Percentiles rank a stretch among this genome's conserved stretches.
These are phyloP conservation scores for Ananas comosus DNA, from an alignment of 176 grass and related monocot genomes.

Conservation along the genomic window DNA sequence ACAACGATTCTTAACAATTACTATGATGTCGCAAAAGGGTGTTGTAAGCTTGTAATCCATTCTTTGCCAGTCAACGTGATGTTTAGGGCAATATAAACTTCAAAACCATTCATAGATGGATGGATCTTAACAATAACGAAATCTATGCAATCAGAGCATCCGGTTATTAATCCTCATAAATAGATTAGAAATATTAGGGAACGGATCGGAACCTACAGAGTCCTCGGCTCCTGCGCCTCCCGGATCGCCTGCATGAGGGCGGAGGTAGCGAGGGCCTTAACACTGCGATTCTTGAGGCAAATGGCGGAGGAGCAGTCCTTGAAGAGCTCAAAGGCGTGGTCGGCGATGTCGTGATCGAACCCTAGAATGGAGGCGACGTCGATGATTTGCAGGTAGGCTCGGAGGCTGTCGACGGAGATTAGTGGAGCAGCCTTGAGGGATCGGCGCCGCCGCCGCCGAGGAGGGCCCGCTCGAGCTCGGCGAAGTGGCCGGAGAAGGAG, in stretches of 20 bases:
- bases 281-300: conserved; percentile 83
- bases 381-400: conserved; percentile 95
- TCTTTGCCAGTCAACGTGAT: too few species aligned
- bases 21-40: too few species aligned
- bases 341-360: conserved; percentile 73
- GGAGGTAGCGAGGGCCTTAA: conserved; percentile 83
- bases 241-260: conserved; percentile 92
- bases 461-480: conserved; percentile 89
- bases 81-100: too few species aligned
- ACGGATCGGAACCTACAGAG: conserved; percentile 56
- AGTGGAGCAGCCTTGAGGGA: conserved; percentile 46
- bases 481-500: conserved; percentile 85
- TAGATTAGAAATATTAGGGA: conserved; percentile 5
- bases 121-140: too few species aligned
- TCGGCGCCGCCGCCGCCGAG: conserved; percentile 43
- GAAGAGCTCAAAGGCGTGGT: conserved; percentile 94
- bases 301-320: conserved; percentile 76
- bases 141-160: too few species aligned
- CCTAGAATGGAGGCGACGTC: conserved; percentile 77
- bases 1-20: too few species aligned
- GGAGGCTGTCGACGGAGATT: conserved; percentile 81
- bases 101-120: too few species aligned
- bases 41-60: too few species aligned
- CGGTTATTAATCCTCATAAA: neutral
- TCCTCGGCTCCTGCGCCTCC: conserved; percentile 87